Evolutionary conservation across 2,329 filamentous ascomycete species (phyloP).

Genomic region (Ceratocystis cubensis): DNA sequence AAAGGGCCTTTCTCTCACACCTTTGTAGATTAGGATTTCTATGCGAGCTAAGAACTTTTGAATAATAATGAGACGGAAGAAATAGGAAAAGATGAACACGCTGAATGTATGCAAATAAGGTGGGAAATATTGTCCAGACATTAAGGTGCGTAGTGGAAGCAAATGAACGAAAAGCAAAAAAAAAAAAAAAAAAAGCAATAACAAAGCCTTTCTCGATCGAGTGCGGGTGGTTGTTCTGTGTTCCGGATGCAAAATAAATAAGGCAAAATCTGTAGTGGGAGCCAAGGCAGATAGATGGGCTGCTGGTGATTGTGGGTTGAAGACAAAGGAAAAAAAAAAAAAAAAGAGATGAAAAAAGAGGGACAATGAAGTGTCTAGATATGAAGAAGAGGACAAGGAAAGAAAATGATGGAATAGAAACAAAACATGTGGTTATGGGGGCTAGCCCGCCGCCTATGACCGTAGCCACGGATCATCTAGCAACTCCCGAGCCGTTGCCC

Average conservation of each 20-base stretch:
- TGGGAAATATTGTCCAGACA: not conserved
- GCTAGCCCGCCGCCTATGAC: not conserved
- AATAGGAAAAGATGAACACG: conserved; percentile 18
- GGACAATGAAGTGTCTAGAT: not conserved
- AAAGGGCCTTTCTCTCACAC: conserved; percentile 14
- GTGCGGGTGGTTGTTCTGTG: not conserved
- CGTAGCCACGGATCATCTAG: conserved; percentile 27
- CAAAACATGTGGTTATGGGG: not conserved
- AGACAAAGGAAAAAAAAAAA: not conserved
- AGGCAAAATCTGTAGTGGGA: not conserved
- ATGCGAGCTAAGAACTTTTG: conserved; percentile 14
- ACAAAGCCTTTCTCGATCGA: not conserved
- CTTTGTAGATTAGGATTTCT: conserved; percentile 15
- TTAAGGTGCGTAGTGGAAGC: not conserved
- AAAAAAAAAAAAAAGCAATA: not conserved
- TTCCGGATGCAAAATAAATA: conserved; percentile 12
- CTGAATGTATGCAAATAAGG: conserved; percentile 2
- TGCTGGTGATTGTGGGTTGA: not conserved
- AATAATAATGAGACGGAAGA: conserved; percentile 19
- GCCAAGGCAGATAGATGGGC: not conserved
- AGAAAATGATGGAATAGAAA: not conserved
- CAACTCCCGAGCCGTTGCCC: conserved; percentile 26
- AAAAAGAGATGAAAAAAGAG: not conserved
- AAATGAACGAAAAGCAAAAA: not conserved
- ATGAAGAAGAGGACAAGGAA: not conserved